Conservation (phyloP, 768 basidiomycete genomes). For the Psilocybe cubensis region DNA sequence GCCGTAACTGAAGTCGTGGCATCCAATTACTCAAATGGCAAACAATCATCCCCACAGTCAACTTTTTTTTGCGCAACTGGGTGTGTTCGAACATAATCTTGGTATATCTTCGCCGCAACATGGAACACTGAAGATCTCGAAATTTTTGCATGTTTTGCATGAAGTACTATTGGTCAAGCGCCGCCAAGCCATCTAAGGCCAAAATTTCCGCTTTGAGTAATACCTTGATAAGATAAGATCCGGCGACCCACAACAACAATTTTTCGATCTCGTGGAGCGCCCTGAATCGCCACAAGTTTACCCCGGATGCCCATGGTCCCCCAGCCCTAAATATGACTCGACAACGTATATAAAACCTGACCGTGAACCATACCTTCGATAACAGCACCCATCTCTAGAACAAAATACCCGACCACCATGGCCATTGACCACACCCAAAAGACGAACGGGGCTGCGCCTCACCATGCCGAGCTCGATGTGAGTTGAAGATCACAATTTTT, state of each 20-base stretch:
- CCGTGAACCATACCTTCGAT: neutral
- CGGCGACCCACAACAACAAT: neutral
- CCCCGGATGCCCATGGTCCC: slow-evolving; percentile 3
- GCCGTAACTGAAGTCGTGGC: neutral
- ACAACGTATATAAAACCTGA: neutral
- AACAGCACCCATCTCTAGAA: neutral
- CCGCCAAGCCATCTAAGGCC: neutral
- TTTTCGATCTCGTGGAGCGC: neutral
- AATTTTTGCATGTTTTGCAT: too few relatives aligned
- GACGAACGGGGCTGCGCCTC: neutral
- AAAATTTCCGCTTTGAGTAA: neutral
- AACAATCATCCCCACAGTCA: too few relatives aligned
- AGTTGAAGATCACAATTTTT: neutral
- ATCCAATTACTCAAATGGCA: neutral
- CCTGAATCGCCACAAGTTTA: slow-evolving; percentile 1
- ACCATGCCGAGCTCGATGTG: neutral
- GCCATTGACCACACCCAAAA: neutral
- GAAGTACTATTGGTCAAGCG: too few relatives aligned
- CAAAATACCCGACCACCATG: neutral
- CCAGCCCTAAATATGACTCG: slow-evolving; percentile 14
- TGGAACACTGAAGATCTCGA: too few relatives aligned
- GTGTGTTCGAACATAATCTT: neutral
- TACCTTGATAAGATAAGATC: slow-evolving; percentile 15
- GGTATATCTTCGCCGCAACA: too few relatives aligned
- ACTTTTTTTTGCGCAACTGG: neutral